Base-by-base conservation (phyloP, 345 rosid species). In the Cardamine occulta region DNA sequence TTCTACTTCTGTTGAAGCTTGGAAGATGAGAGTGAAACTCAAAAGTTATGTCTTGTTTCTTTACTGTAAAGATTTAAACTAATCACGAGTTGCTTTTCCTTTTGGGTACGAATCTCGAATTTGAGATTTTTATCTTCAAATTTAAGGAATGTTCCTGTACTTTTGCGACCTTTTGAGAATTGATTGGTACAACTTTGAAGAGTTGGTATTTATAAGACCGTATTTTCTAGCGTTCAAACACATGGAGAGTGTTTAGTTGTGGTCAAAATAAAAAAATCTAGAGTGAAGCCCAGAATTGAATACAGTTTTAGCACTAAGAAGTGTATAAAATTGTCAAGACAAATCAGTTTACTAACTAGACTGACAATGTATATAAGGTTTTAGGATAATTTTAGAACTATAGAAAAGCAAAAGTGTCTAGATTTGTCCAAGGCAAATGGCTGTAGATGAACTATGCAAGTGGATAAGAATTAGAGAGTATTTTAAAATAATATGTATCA, bases 41-140 rank as follows among this genome's bases (percentile, higher is more conserved):
- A 32, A 65, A 59, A 67, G 73, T 9, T 7, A 42, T 69, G 24
- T 45, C 65, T 62, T 70, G 58, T 44, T 44, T 62, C 49, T 62
- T 69, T 44, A 62, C 65, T 69, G 51, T 32, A 17, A 62, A 34
- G 17, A 76, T 76, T 76, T 63, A 8, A 62, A 69, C 70, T 54
- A 6, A 29, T 39, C 56, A 51, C 24, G 32, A 62, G 74, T 68
- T 21, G 37, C 75, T 76, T 76, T 56, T 42, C 42, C 55, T 44
- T 58, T 32, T 21, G 15, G 47, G 55, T 67, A 59, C 32, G 32
- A 59, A 39, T 52, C 59, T 49, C 54, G 15, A 28, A 23, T 31
- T 57, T 19, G 21, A 70, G 28, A 21, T 48, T 24, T n/a, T 47
- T 44, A 21, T 58, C 34, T 70, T 19, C 17, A 29, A 65, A 65